These are phyloP conservation scores for Epichloe baconii DNA, from an alignment of 2,329 filamentous ascomycete species.

Conservation along the genomic window DNA sequence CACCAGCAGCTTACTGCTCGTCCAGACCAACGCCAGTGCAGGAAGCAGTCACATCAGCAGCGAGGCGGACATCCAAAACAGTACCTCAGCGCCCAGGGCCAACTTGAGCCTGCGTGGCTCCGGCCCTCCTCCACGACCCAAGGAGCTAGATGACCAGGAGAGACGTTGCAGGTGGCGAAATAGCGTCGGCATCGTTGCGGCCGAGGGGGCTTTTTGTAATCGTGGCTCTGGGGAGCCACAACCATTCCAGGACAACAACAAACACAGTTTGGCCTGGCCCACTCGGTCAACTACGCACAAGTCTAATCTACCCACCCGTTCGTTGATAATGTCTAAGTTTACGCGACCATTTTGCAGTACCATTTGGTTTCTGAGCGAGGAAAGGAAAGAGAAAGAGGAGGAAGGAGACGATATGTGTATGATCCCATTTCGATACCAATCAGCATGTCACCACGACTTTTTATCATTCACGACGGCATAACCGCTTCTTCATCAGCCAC, in stretches of 20 bases:
- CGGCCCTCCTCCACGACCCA: conserved; percentile 19
- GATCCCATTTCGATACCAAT: not conserved
- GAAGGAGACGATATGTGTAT: not conserved
- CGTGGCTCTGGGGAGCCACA: too few relatives aligned
- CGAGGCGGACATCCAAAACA: conserved; percentile 28
- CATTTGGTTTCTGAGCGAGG: not conserved
- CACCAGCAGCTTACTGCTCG: conserved; percentile 45
- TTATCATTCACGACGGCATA: not conserved
- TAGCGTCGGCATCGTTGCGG: conserved; percentile 39
- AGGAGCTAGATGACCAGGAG: conserved; percentile 24
- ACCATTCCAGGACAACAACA: too few relatives aligned
- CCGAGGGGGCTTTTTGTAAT: conserved; percentile 34
- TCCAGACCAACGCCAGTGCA: conserved; percentile 41
- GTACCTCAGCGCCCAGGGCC: conserved; percentile 19
- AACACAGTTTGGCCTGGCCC: not conserved
- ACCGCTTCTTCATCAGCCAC: not conserved
- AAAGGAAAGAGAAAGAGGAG: not conserved
- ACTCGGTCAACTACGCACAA: too few relatives aligned
- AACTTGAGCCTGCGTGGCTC: conserved; percentile 30
- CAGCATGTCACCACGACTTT: not conserved
- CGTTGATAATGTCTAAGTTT: too few relatives aligned
- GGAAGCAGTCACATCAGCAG: conserved; percentile 35
- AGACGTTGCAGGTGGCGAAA: conserved; percentile 43
- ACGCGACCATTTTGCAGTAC: not conserved
- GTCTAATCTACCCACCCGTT: too few relatives aligned